A percentile compares a stretch with the other conserved stretches of the same genome.
phyloP scores from a whole-genome alignment of 2,329 filamentous ascomycete genomes.

The Tolypocladium inflatum region DNA sequence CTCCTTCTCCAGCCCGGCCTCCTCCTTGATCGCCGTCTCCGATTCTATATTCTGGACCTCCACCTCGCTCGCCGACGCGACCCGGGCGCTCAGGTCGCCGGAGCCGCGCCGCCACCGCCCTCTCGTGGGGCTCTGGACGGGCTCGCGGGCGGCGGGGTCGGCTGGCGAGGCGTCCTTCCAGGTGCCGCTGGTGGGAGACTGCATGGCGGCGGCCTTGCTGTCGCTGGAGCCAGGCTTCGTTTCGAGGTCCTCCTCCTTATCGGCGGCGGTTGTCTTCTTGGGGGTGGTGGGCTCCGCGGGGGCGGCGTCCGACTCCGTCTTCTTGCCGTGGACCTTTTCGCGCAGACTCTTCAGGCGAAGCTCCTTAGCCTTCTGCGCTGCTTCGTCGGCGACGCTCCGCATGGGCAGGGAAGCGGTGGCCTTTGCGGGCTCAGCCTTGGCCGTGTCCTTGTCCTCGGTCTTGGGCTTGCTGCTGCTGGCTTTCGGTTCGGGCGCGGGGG shows the following conservation, averaged over 20 bases:
- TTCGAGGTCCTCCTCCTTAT: neutral
- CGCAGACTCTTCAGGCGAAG: constrained; percentile 42
- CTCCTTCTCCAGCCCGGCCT: constrained; percentile 23
- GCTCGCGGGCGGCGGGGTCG: constrained; percentile 9
- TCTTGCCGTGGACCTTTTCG: constrained; percentile 45
- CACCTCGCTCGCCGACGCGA: constrained; percentile 22
- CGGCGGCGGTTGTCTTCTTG: constrained; percentile 7
- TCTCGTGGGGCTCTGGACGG: constrained; percentile 6
- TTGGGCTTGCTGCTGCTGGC: constrained; percentile 1
- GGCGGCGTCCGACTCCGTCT: constrained; percentile 10
- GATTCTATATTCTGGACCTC: constrained; percentile 22
- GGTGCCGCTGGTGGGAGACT: constrained; percentile 5
- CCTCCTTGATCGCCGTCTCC: constrained; percentile 29
- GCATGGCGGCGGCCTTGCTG: constrained; percentile 17
- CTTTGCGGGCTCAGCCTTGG: constrained; percentile 12
- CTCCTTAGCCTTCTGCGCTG: constrained; percentile 54
- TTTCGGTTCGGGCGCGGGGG: constrained; percentile 13
- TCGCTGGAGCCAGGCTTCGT: neutral
- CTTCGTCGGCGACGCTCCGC: constrained; percentile 53
- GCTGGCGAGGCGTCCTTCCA: constrained; percentile 2
- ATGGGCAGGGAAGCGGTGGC: constrained; percentile 31
- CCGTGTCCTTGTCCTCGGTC: constrained; percentile 3
- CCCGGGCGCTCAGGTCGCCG: constrained; percentile 18
- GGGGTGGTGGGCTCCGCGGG: constrained; percentile 1
- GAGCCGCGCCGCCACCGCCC: constrained; percentile 6